Conservation (phyloP, 257 asterid species). For the Ligustrum vulgare region DNA sequence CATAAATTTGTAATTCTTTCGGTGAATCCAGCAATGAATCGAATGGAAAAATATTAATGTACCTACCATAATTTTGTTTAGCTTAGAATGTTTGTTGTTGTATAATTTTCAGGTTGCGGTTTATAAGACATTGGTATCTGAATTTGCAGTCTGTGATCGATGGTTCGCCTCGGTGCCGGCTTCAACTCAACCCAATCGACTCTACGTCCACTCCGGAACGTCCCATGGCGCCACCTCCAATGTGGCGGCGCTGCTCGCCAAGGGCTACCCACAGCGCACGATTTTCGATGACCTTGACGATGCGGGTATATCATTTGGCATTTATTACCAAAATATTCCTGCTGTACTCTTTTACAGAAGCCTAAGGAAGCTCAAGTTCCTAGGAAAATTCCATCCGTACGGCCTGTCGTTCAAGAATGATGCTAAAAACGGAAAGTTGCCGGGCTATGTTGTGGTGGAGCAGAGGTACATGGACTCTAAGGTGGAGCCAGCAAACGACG, state of each 20-base stretch:
- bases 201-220: slow-evolving; percentile 87
- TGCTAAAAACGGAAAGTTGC: slow-evolving; percentile 63
- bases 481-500: slow-evolving; percentile 74
- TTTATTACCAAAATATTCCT: slow-evolving; percentile 80
- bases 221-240: slow-evolving; percentile 94
- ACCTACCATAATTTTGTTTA: not conserved
- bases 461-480: slow-evolving; percentile 76
- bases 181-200: slow-evolving; percentile 88
- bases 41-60: not conserved
- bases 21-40: not conserved
- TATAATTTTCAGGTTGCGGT: slow-evolving; percentile 49
- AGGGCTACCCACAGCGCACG: slow-evolving; percentile 83
- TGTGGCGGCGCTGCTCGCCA: slow-evolving; percentile 39
- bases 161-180: slow-evolving; percentile 98
- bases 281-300: slow-evolving; percentile 70
- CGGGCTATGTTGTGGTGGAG: slow-evolving; percentile 81
- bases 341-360: slow-evolving; percentile 67
- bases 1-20: not conserved
- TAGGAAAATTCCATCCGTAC: slow-evolving; percentile 56
- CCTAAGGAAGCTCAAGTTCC: slow-evolving; percentile 66
- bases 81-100: not conserved
- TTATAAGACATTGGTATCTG: slow-evolving; percentile 62
- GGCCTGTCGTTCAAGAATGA: slow-evolving; percentile 52
- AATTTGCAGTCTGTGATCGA: slow-evolving; percentile 82
- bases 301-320: slow-evolving; percentile 57